phyloP scores from a whole-genome alignment of 2,329 filamentous ascomycete species.

The Pezicula rhizophila region DNA sequence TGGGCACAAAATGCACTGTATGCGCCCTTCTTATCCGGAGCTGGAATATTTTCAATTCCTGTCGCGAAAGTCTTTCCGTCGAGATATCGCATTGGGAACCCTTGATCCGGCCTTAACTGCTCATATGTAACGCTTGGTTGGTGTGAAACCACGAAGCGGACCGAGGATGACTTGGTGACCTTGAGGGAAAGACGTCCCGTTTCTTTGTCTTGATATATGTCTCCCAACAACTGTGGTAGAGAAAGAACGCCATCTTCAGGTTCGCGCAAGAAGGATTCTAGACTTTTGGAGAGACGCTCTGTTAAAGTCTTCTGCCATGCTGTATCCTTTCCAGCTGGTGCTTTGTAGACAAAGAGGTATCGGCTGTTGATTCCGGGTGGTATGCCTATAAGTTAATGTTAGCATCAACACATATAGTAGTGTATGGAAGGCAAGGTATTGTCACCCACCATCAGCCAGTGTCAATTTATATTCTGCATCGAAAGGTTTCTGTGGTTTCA shows the following conservation, averaged over 20 bases:
- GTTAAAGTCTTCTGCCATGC: slow-evolving; percentile 1
- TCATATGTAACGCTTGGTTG: slow-evolving; percentile 1
- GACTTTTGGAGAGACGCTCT: slow-evolving; percentile 2
- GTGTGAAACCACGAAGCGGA: slow-evolving; percentile 3
- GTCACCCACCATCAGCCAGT: not conserved
- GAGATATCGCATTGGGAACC: slow-evolving; percentile 4
- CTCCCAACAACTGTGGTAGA: slow-evolving; percentile 4
- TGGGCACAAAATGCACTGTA: slow-evolving; percentile 2
- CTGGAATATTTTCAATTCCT: slow-evolving; percentile 1
- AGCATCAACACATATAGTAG: not conserved
- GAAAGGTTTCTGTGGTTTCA: slow-evolving; percentile 3
- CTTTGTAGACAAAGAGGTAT: slow-evolving; percentile 4
- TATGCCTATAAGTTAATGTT: not conserved
- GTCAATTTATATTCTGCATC: slow-evolving; percentile 5
- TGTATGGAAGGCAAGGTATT: too few species aligned
- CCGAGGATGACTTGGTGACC: slow-evolving; percentile 4
- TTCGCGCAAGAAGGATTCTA: slow-evolving; percentile 3
- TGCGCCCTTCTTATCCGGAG: not conserved
- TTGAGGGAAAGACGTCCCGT: slow-evolving; percentile 1
- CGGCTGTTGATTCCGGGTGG: slow-evolving; percentile 5
- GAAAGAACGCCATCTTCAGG: slow-evolving; percentile 1
- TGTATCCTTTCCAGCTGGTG: not conserved
- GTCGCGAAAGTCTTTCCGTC: slow-evolving; percentile 3
- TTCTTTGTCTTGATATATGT: slow-evolving; percentile 1
- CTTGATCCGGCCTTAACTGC: slow-evolving; percentile 1